These are phyloP conservation scores for Tuber microsphaerosporum DNA, from an alignment of 495 filamentous ascomycete species.

Conservation along the genomic window DNA sequence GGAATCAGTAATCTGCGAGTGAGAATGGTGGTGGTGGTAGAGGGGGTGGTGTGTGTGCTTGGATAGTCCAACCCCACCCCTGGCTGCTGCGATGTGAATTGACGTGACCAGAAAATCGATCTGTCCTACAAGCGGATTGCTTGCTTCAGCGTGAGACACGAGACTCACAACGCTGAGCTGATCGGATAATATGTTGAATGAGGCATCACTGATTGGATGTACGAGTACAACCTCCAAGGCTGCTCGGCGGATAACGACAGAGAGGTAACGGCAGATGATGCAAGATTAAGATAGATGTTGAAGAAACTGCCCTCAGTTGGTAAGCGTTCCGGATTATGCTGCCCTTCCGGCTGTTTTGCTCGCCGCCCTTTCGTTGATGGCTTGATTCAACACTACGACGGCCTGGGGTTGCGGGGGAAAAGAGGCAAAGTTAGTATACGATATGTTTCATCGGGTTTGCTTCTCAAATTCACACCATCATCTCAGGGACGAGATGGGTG, in stretches of 20 bases:
- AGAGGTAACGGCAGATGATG: slow-evolving; percentile 37
- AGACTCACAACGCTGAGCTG: slow-evolving; percentile 32
- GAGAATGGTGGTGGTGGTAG: background rate
- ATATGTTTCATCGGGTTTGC: slow-evolving; percentile 2
- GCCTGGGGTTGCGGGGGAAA: background rate
- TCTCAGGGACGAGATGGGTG: slow-evolving; percentile 29
- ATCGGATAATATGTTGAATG: slow-evolving; percentile 35
- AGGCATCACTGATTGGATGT: slow-evolving; percentile 34
- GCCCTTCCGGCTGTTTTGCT: slow-evolving; percentile 29
- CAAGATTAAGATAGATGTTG: slow-evolving; percentile 40
- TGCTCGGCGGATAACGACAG: slow-evolving; percentile 39
- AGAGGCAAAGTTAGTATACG: background rate
- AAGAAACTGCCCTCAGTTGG: slow-evolving; percentile 27
- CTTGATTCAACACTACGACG: background rate
- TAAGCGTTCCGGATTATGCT: slow-evolving; percentile 38
- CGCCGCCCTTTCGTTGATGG: slow-evolving; percentile 5
- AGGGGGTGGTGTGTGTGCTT: slow-evolving; percentile 29
- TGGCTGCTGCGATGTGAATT: slow-evolving; percentile 41
- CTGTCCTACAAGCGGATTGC: slow-evolving; percentile 41
- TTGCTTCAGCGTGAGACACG: slow-evolving; percentile 41
- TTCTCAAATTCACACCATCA: slow-evolving; percentile 8
- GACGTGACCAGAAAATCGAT: slow-evolving; percentile 42
- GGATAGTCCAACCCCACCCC: slow-evolving; percentile 28
- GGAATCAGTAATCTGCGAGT: slow-evolving; percentile 19
- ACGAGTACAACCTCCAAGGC: slow-evolving; percentile 16